Conservation (phyloP, 257 asterid genomes). For the Nemophila menziesii region DNA sequence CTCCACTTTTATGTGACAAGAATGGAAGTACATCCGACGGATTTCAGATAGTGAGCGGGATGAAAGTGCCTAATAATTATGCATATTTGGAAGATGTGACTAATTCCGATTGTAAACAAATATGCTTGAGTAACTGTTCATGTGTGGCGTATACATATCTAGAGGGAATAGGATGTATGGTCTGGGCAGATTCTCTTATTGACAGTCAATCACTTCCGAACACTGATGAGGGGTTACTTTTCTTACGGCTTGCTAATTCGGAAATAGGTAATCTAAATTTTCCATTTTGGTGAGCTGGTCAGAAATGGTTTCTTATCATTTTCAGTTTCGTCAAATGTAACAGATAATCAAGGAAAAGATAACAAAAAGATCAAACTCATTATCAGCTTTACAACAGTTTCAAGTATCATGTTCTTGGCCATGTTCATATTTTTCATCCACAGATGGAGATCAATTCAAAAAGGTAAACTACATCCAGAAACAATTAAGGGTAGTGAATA, state of each 20-base stretch:
- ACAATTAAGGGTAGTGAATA: background rate
- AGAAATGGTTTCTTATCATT: background rate
- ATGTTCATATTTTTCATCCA: conserved; percentile 4
- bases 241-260: conserved; percentile 16
- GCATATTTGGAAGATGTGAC: conserved; percentile 1
- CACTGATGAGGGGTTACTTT: conserved; percentile 12
- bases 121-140: conserved; percentile 26
- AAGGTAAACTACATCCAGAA: conserved; percentile 7
- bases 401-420: conserved; percentile 1
- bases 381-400: conserved; percentile 6
- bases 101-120: conserved; percentile 2
- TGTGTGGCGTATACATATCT: conserved; percentile 26
- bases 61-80: conserved; percentile 25
- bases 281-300: background rate
- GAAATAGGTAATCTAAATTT: conserved; percentile 9
- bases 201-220: conserved; percentile 18
- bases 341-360: conserved; percentile 10
- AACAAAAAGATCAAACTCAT: background rate
- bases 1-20: conserved; percentile 12
- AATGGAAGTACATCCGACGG: conserved; percentile 7
- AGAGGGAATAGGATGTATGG: conserved; percentile 21
- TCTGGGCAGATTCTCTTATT: conserved; percentile 16
- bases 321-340: background rate
- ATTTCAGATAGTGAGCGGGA: conserved; percentile 13
- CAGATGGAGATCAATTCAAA: conserved; percentile 1